Evolutionary conservation across 179 eudicot species (phyloP).

Genomic region (Heliamphora pulchella): DNA sequence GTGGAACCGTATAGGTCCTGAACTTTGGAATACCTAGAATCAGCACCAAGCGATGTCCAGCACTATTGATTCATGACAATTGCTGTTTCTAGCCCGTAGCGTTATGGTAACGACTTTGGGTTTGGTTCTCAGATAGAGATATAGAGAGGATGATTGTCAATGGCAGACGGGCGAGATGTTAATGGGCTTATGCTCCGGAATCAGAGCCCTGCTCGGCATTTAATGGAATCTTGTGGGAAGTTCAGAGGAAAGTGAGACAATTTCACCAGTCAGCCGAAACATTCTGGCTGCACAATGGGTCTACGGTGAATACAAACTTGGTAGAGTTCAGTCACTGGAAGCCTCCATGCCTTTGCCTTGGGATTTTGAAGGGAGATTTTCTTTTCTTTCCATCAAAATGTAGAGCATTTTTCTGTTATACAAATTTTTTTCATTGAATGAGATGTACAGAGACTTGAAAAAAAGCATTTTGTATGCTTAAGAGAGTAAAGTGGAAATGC

Average conservation of each 20-base stretch:
- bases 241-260: constrained; percentile 70
- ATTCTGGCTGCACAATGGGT: constrained; percentile 81
- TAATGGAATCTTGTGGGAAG: constrained; percentile 77
- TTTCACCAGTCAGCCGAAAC: constrained; percentile 90
- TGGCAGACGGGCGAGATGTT: constrained; percentile 72
- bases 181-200: constrained; percentile 71
- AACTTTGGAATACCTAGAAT: constrained; percentile 77
- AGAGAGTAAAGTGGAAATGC: no score
- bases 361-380: no score
- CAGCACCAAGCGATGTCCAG: constrained; percentile 58
- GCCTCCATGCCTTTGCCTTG: constrained; percentile 32
- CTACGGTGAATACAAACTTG: constrained; percentile 64
- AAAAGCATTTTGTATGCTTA: neutral
- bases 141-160: constrained; percentile 69
- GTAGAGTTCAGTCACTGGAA: constrained; percentile 66
- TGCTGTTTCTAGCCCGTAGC: neutral
- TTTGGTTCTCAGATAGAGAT: constrained; percentile 45
- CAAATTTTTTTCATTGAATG: neutral
- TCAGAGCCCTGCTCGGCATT: constrained; percentile 77
- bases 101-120: neutral
- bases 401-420: neutral
- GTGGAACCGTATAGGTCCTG: constrained; percentile 60
- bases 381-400: neutral
- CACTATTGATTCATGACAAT: neutral
- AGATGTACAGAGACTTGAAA: neutral